A percentile compares a stretch with the other conserved stretches of the same genome.
These are phyloP conservation scores for Botrytis cinerea DNA, from an alignment of 2,329 filamentous ascomycete genomes.

Conservation along the genomic window DNA sequence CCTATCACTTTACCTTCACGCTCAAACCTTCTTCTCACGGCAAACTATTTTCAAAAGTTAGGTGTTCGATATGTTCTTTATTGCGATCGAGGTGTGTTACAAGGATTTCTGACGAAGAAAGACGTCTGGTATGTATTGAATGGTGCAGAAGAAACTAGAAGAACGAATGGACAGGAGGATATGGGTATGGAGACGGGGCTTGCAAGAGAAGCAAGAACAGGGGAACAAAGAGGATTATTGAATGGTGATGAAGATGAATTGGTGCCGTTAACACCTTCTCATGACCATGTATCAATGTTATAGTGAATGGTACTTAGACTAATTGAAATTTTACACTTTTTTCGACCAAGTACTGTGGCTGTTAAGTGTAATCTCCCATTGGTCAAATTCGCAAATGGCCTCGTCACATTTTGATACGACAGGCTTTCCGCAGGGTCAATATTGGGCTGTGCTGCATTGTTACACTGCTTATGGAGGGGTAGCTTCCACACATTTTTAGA, in stretches of 20 bases:
- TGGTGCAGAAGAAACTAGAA: conserved; percentile 65
- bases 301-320: conserved; percentile 25
- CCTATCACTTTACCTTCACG: conserved; percentile 84
- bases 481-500: background rate
- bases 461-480: conserved; percentile 9
- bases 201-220: conserved; percentile 45
- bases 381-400: background rate
- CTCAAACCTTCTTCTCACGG: conserved; percentile 77
- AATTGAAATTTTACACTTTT: background rate
- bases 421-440: background rate
- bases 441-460: conserved; percentile 13
- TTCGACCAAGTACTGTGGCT: background rate
- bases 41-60: conserved; percentile 92
- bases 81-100: conserved; percentile 75
- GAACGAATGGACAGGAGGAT: conserved; percentile 43
- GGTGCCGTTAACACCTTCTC: conserved; percentile 30
- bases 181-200: conserved; percentile 42
- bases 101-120: conserved; percentile 93
- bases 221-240: conserved; percentile 49
- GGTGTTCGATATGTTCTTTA: conserved; percentile 90
- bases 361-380: background rate
- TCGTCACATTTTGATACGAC: background rate
- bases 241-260: conserved; percentile 42
- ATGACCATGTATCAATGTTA: conserved; percentile 34
- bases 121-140: conserved; percentile 94